Evolutionary conservation across 169 alveolate genomes (phyloP), one percentile per base, ranked within the genome.

Genomic region (Cryptosporidium ryanae): DNA sequence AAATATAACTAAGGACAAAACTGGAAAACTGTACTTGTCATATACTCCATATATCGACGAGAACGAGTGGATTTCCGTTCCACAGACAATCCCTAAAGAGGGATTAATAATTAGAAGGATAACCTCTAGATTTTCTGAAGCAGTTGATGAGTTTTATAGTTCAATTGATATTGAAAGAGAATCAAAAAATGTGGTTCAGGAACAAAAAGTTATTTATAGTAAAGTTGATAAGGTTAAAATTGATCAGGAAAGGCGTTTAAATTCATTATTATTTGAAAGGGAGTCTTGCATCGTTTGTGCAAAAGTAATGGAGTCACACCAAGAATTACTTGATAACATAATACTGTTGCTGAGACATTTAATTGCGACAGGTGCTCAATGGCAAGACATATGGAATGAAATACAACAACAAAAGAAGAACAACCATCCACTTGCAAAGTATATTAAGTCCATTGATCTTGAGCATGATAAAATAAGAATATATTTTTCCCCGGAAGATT

Each of bases 301-400:
- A 15, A 65, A 66, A 38, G 59, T 92, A 17, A 90, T 94, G 48
- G 96, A 96, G 66, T 84, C 71, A 46, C 90, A 96, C 89, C 94
- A 92, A 66, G 93, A 82, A 65, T 91, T 94, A 32, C 94, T 94
- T 6, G 96, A 95, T 27, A 95, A 82, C 67, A 92, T 90, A 82
- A 91, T 93, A 64, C 91, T 90, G 68, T 82, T 93, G 46, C 66
- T 91, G 82, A 82, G 95, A 27, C 82, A 94, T 25, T 90, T 94
- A 46, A 76, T 93, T 13, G 92, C 95, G 18, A 83, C 96, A 2
- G 98, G 98, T 32, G 95, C 97, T 49, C 91, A 96, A 29, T 96
- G 99, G 99, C 93, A 91, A 31, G 96, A 96, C 65, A 96, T 96
- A 18, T 68, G 84, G 90, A 96, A 95, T 70, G 96, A 96, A 93